A percentile compares a stretch with the other conserved stretches of the same genome.
phyloP scores from a whole-genome alignment of 164 flowering plant species.

The Vitis riparia region DNA sequence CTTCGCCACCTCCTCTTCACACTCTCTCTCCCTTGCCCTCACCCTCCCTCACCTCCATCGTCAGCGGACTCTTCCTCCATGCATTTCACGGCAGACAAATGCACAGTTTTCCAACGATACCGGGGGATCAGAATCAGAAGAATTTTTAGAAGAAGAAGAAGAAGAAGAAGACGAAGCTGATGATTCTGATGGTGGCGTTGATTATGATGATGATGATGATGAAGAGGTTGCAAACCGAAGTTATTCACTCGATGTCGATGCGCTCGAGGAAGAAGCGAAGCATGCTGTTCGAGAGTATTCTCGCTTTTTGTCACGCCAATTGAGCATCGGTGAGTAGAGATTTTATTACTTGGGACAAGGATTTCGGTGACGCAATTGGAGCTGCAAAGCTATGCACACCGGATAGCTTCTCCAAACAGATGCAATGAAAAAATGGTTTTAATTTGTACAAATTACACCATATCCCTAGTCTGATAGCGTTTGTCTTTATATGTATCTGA shows the following conservation, averaged over 20 bases:
- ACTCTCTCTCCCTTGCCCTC: background rate
- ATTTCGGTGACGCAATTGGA: too few species aligned
- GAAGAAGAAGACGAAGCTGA: slow-evolving; percentile 24
- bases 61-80: slow-evolving; percentile 3
- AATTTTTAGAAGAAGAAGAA: slow-evolving; percentile 18
- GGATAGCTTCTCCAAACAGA: too few species aligned
- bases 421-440: too few species aligned
- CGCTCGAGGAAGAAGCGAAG: slow-evolving; percentile 66
- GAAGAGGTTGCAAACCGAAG: slow-evolving; percentile 1
- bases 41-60: background rate
- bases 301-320: slow-evolving; percentile 43
- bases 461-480: too few species aligned
- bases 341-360: background rate
- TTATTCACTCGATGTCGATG: slow-evolving; percentile 36
- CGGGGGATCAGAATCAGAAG: slow-evolving; percentile 22
- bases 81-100: slow-evolving; percentile 5
- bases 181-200: slow-evolving; percentile 17
- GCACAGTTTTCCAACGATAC: slow-evolving; percentile 6
- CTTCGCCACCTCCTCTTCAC: background rate
- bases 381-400: too few species aligned
- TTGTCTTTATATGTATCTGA: too few species aligned
- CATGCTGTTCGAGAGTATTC: slow-evolving; percentile 48
- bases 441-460: too few species aligned
- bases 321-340: slow-evolving; percentile 45
- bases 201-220: slow-evolving; percentile 16